These are phyloP conservation scores for Pestalotiopsis sp. DNA, from an alignment of 2,329 filamentous ascomycete genomes.

Conservation along the genomic window DNA sequence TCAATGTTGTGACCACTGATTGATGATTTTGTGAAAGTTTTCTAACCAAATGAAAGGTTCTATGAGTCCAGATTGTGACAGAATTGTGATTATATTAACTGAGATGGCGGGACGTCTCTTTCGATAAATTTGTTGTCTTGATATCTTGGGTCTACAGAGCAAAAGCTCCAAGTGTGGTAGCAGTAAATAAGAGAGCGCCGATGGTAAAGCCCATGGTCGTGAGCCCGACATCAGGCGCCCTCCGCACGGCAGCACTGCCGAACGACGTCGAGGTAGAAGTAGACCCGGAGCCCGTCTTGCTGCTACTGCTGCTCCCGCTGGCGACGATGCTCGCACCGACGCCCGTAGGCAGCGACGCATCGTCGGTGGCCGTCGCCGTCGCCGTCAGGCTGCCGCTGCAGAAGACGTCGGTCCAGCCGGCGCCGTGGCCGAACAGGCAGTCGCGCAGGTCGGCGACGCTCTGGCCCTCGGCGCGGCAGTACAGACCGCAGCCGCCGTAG, in stretches of 20 bases:
- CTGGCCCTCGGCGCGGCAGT: constrained; percentile 49
- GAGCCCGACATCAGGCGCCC: constrained; percentile 25
- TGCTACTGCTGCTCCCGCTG: constrained; percentile 5
- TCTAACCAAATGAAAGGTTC: no score
- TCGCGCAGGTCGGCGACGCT: constrained; percentile 34
- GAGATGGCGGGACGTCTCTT: no score
- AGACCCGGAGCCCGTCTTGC: constrained; percentile 15
- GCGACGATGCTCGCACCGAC: constrained; percentile 35
- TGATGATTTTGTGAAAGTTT: background rate
- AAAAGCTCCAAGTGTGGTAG: constrained; percentile 31
- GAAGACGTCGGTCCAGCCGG: constrained; percentile 41
- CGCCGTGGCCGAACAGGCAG: constrained; percentile 44
- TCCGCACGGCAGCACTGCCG: constrained; percentile 22
- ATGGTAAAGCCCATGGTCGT: constrained; percentile 37
- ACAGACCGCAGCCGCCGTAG: constrained; percentile 50
- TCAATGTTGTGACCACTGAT: background rate
- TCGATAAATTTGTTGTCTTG: background rate
- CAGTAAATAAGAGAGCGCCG: constrained; percentile 40
- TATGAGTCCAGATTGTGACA: no score
- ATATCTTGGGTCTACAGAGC: constrained; percentile 21
- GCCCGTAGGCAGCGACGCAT: constrained; percentile 30
- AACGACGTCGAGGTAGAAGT: constrained; percentile 19
- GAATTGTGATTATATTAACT: no score
- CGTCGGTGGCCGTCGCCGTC: constrained; percentile 39
- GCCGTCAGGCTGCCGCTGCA: constrained; percentile 42